phyloP scores from a whole-genome alignment of 305 asterid genomes.

The Solanum aculeatissimum region DNA sequence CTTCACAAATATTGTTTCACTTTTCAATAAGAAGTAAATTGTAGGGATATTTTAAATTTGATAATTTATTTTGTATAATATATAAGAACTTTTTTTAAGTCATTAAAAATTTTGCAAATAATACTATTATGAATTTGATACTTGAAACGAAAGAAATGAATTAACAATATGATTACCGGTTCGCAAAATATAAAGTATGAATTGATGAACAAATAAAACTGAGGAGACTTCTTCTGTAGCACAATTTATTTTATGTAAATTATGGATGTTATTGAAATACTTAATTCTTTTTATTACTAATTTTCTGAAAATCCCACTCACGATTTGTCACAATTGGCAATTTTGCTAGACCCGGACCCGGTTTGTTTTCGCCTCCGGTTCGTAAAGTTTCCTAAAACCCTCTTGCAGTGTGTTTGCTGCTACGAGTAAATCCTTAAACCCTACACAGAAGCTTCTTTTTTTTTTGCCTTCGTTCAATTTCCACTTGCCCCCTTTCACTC shows the following conservation, averaged over 20 bases:
- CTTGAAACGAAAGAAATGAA: too few species aligned
- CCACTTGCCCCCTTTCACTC: background rate
- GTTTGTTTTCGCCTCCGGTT: background rate
- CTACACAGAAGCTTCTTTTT: slow-evolving; percentile 6
- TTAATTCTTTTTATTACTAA: background rate
- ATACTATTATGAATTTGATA: too few species aligned
- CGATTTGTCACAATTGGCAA: background rate
- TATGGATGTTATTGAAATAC: background rate
- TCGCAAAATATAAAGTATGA: too few species aligned
- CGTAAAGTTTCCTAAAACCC: slow-evolving; percentile 11
- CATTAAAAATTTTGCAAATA: too few species aligned
- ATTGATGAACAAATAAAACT: too few species aligned
- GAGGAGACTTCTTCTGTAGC: too few species aligned
- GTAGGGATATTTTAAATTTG: too few species aligned
- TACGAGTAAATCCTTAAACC: slow-evolving; percentile 21
- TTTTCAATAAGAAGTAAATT: too few species aligned
- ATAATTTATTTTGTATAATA: too few species aligned
- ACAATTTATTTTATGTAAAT: background rate
- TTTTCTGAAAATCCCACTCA: background rate
- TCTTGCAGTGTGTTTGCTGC: background rate
- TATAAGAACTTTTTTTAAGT: too few species aligned
- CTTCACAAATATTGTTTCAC: too few species aligned
- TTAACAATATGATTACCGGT: too few species aligned
- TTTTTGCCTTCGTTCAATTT: background rate
- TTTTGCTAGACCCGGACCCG: background rate